phyloP scores from a whole-genome alignment of 768 basidiomycete genomes.

The Lactarius quietus region DNA sequence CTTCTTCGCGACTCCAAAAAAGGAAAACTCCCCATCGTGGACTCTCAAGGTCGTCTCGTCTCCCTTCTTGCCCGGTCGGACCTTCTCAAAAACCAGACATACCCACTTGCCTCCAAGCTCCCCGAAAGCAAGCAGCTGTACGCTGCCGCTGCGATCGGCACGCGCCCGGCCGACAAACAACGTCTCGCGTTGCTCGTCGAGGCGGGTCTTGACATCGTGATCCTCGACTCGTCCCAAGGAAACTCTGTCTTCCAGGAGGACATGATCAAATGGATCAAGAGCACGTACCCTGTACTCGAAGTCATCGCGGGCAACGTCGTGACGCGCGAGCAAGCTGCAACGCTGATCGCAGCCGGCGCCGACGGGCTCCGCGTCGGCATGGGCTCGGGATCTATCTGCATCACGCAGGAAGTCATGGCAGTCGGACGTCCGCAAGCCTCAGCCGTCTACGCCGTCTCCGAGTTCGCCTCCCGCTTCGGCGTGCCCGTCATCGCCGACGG shows the following conservation, averaged over 20 bases:
- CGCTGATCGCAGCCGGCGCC: constrained; percentile 89
- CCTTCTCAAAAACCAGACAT: constrained; percentile 95
- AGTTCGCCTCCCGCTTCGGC: constrained; percentile 90
- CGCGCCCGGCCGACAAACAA: constrained; percentile 82
- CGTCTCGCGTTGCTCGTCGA: constrained; percentile 84
- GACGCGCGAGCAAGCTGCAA: constrained; percentile 94
- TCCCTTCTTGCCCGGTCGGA: constrained; percentile 95
- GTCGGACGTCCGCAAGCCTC: constrained; percentile 97
- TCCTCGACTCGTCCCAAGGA: constrained; percentile 95
- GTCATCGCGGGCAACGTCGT: constrained; percentile 98
- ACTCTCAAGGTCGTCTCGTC: constrained; percentile 58
- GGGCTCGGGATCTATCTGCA: constrained; percentile 98
- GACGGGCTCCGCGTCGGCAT: constrained; percentile 96
- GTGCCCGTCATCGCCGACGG: constrained; percentile 97
- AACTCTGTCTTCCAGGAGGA: constrained; percentile 93
- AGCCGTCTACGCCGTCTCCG: constrained; percentile 94
- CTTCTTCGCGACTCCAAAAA: constrained; percentile 96
- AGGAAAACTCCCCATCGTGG: constrained; percentile 90
- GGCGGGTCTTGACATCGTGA: constrained; percentile 92
- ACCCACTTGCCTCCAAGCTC: constrained; percentile 90
- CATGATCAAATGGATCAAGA: constrained; percentile 93
- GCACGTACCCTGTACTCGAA: constrained; percentile 78
- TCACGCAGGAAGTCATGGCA: constrained; percentile 99
- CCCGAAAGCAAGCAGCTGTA: constrained; percentile 92
- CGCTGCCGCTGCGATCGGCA: constrained; percentile 94